These are phyloP conservation scores for Gloeopeniophorella convolvens DNA, from an alignment of 768 basidiomycete genomes.

Conservation along the genomic window DNA sequence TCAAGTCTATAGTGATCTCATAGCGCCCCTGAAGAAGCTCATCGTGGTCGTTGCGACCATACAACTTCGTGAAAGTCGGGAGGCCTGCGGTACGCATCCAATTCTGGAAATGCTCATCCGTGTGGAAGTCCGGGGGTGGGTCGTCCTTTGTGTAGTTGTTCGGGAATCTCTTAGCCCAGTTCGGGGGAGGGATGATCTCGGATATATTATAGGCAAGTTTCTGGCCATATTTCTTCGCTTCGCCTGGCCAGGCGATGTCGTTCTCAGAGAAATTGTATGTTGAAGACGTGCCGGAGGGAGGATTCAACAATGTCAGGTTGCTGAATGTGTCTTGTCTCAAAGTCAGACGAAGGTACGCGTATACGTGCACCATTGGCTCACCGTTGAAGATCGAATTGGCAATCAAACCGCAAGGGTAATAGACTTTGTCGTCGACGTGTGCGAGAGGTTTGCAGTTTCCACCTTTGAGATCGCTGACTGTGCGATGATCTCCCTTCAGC, in stretches of 20 bases:
- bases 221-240: constrained; percentile 80
- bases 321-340: constrained; percentile 66
- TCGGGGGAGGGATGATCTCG: constrained; percentile 85
- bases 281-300: constrained; percentile 36
- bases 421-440: constrained; percentile 40
- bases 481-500: constrained; percentile 65
- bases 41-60: constrained; percentile 81
- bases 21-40: constrained; percentile 70
- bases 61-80: constrained; percentile 95
- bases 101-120: constrained; percentile 93
- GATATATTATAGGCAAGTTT: constrained; percentile 56
- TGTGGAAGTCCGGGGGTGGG: constrained; percentile 64
- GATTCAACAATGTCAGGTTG: constrained; percentile 52
- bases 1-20: constrained; percentile 68
- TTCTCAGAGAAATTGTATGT: constrained; percentile 68
- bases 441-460: constrained; percentile 89
- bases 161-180: constrained; percentile 75
- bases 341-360: background rate
- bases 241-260: constrained; percentile 95
- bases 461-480: constrained; percentile 40
- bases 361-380: constrained; percentile 28
- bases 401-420: constrained; percentile 96
- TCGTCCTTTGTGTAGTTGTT: constrained; percentile 58
- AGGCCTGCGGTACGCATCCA: constrained; percentile 99
- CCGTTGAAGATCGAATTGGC: constrained; percentile 98